Evolutionary conservation across 2,329 filamentous ascomycete species (phyloP).

Genomic region (Colletotrichum chrysophilum): DNA sequence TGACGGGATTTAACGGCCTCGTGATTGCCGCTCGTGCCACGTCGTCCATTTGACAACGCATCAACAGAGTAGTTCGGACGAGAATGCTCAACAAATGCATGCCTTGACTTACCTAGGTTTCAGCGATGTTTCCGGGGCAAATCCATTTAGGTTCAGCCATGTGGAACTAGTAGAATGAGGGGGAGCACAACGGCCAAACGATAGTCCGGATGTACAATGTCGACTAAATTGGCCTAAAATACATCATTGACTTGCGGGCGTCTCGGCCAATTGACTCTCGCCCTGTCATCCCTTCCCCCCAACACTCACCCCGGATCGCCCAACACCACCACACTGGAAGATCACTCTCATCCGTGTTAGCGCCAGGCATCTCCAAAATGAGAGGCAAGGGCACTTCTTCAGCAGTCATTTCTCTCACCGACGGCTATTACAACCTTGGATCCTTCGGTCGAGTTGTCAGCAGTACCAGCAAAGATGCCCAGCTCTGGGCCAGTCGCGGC

Average conservation of each 20-base stretch:
- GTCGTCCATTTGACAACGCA: background rate
- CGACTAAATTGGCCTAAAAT: background rate
- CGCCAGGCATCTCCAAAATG: background rate
- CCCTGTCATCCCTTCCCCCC: background rate
- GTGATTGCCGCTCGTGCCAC: background rate
- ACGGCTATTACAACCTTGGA: constrained; percentile 69
- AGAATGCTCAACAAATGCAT: background rate
- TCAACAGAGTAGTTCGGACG: background rate
- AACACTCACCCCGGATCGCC: background rate
- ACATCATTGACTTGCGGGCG: constrained; percentile 1
- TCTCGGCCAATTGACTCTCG: constrained; percentile 10
- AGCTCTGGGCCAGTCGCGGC: constrained; percentile 74
- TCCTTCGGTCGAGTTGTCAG: constrained; percentile 59
- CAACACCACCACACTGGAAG: background rate
- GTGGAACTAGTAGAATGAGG: background rate
- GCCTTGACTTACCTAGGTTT: constrained; percentile 6
- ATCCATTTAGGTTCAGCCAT: background rate
- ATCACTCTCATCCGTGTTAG: background rate
- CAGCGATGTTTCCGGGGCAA: background rate
- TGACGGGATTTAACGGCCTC: background rate
- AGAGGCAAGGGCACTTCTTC: constrained; percentile 14
- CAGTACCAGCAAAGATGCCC: constrained; percentile 54
- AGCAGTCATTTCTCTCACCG: background rate
- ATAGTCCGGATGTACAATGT: constrained; percentile 2
- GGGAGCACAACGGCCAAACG: background rate